A percentile compares a stretch with the other conserved stretches of the same genome.
Evolutionary conservation across 2,329 filamentous ascomycete genomes (phyloP).

Genomic region (Pseudogymnoascus sp.): DNA sequence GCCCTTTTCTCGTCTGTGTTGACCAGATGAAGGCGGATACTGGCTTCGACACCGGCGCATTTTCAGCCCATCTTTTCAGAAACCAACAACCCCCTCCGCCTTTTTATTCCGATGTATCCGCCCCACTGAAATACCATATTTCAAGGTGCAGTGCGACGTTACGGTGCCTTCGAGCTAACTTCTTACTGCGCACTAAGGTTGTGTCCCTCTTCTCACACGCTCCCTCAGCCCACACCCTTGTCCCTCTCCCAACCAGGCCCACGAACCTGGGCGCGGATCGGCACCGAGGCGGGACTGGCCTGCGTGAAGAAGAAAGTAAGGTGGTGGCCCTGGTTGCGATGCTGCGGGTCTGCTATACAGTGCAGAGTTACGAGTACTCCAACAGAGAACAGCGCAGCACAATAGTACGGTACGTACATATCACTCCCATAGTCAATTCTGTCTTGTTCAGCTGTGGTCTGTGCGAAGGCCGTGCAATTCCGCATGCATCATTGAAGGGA

Average conservation of each 20-base stretch:
- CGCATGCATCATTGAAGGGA: not conserved
- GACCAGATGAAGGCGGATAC: not conserved
- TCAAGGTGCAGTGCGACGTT: not conserved
- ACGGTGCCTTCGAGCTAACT: not conserved
- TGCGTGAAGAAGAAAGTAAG: not conserved
- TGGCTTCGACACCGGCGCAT: not conserved
- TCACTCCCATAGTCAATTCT: not conserved
- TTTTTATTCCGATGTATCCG: not conserved
- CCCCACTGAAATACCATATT: not conserved
- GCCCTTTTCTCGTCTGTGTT: not conserved
- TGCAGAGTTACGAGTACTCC: not conserved
- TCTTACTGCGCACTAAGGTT: not conserved
- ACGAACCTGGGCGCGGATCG: not conserved
- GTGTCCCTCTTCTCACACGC: not conserved
- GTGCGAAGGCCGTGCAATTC: slow-evolving; percentile 3
- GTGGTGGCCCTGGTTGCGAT: not conserved
- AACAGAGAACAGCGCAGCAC: not conserved
- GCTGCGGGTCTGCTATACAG: not conserved
- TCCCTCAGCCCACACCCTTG: not conserved
- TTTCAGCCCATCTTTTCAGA: not conserved
- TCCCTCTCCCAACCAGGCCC: not conserved
- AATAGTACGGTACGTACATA: not conserved
- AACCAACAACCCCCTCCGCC: no score
- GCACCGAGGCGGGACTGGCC: not conserved
- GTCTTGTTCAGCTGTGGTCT: not conserved